These are phyloP conservation scores for Prosopis cineraria DNA, from an alignment of 306 rosid species.

Conservation along the genomic window DNA sequence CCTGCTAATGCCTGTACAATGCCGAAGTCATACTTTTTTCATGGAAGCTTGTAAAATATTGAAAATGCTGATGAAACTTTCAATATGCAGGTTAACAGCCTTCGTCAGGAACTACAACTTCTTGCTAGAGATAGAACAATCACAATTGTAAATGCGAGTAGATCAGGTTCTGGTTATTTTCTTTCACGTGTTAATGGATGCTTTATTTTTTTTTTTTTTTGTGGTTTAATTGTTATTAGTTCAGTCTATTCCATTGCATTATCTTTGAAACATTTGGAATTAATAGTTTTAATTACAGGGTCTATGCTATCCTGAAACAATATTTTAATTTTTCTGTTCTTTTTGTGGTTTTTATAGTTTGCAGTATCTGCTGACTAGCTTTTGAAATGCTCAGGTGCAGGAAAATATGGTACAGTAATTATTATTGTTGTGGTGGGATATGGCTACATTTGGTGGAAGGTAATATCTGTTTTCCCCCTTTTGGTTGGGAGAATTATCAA, in stretches of 20 bases:
- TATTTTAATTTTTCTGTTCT: background rate
- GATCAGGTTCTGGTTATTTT: slow-evolving; percentile 57
- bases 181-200: slow-evolving; percentile 12
- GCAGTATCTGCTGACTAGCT: slow-evolving; percentile 36
- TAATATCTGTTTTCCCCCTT: slow-evolving; percentile 35
- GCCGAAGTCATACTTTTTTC: slow-evolving; percentile 13
- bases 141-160: slow-evolving; percentile 65
- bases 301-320: background rate
- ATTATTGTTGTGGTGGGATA: slow-evolving; percentile 70
- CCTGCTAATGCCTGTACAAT: background rate
- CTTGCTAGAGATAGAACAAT: slow-evolving; percentile 57
- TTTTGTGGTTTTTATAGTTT: background rate
- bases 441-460: slow-evolving; percentile 97
- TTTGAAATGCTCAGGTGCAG: slow-evolving; percentile 54
- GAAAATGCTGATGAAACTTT: slow-evolving; percentile 29
- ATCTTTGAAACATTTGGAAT: slow-evolving; percentile 21
- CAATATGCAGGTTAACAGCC: slow-evolving; percentile 69
- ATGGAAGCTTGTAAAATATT: background rate
- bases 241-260: slow-evolving; percentile 5
- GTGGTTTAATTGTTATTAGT: background rate
- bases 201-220: background rate
- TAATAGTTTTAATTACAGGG: slow-evolving; percentile 21
- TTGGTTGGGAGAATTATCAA: slow-evolving; percentile 2
- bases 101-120: slow-evolving; percentile 65
- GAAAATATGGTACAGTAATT: slow-evolving; percentile 64